Evolutionary conservation across 176 grass and related monocot genomes (phyloP), one percentile per base, ranked within the genome.

Genomic region (Poa pratensis): DNA sequence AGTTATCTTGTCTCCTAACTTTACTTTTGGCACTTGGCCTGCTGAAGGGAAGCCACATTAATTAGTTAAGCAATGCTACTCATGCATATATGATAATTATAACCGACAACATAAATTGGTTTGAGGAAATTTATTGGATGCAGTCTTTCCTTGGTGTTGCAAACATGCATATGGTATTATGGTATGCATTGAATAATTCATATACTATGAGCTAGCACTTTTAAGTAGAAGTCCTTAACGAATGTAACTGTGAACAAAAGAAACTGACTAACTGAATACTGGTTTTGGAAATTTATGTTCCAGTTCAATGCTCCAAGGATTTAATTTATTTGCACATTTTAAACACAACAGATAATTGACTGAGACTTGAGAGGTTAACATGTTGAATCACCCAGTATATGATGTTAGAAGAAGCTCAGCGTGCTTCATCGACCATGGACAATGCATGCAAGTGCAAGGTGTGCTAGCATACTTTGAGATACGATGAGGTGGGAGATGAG

Each of bases 1-100:
- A 23, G 92, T 92, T 53, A 97, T 94, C 83, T 97, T 97, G 66
- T 97, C 92, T 49, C 83, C 87, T 83, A 97, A 73, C 75, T 94
- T 97, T 18, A 94, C 92, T 90, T 97, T 97, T 0, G 94, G 86
- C 37, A 84, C 57, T 81, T 94, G 94, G 79, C 79, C 83, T 94
- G 88, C 37, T 71, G 73, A 69, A 79, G 2, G 0, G 28, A 76
- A 55, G 50, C 50, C 27, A 8, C 3, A 15, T 45, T 20, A 55
- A 54, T 28, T 45, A 9, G 2, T 48, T 37, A 9, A 35, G 5
- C 30, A 55, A 57, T 22, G 28, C 18, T 76, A 54, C 28, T 76
- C 51, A 19, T 58, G 52, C 30, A 39, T 34, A 34, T 8, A n/a
- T 48, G 26, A 9, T 4, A 30, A 51, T 9, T 10, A 51, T 75